phyloP scores from a whole-genome alignment of 257 asterid species.

The Nicotiana obtusifolia region DNA sequence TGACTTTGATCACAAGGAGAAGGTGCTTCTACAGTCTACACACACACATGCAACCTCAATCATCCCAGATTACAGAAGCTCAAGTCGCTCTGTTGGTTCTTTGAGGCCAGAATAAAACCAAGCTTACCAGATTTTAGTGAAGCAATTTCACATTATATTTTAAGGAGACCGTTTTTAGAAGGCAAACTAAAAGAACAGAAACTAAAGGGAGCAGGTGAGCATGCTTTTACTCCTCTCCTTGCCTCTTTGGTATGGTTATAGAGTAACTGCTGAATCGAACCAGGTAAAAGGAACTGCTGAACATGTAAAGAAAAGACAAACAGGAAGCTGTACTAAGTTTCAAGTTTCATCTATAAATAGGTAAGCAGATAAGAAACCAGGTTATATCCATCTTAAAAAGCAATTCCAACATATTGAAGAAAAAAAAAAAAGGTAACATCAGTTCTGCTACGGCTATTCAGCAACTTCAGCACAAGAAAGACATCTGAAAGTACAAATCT shows the following conservation, averaged over 20 bases:
- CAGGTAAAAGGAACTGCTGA: background rate
- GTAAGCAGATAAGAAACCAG: background rate
- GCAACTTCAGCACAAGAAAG: constrained; percentile 5
- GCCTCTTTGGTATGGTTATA: background rate
- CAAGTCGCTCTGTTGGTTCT: background rate
- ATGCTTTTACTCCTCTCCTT: background rate
- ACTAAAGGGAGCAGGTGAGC: background rate
- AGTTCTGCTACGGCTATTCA: background rate
- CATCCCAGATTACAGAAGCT: background rate
- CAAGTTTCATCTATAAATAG: background rate
- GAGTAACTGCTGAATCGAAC: background rate
- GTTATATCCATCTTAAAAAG: background rate
- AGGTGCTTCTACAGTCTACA: background rate
- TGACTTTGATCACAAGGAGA: background rate
- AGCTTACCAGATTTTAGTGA: background rate
- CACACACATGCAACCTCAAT: background rate
- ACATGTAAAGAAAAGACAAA: background rate
- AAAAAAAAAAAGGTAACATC: background rate
- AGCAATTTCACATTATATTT: background rate
- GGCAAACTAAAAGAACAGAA: background rate
- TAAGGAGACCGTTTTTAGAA: background rate
- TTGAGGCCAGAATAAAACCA: background rate
- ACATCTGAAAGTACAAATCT: constrained; percentile 1
- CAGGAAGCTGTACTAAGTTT: background rate
- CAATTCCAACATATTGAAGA: background rate